A percentile compares a stretch with the other conserved stretches of the same genome.
These are phyloP conservation scores for Fagopyrum tataricum DNA, from an alignment of 148 eudicot genomes.

Conservation along the genomic window DNA sequence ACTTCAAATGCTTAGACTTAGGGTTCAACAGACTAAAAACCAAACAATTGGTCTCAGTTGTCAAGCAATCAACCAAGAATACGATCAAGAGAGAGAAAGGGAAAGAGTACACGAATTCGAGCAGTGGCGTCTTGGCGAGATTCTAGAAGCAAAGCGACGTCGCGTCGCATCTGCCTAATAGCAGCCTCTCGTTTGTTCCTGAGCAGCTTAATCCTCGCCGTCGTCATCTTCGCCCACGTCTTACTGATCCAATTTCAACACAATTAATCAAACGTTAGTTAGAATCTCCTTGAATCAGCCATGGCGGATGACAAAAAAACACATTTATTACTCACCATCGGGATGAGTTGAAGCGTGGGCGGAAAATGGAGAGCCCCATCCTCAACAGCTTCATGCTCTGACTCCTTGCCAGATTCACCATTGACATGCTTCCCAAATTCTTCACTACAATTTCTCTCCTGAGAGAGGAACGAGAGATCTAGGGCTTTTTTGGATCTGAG, in stretches of 20 bases:
- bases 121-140: constrained; percentile 89
- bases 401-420: constrained; percentile 27
- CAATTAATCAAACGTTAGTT: background rate
- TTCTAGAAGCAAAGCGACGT: constrained; percentile 85
- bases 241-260: constrained; percentile 35
- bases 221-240: constrained; percentile 83
- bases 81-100: background rate
- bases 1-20: background rate
- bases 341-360: constrained; percentile 67
- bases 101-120: constrained; percentile 58
- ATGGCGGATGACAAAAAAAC: constrained; percentile 4
- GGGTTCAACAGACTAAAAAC: background rate
- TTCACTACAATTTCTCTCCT: background rate
- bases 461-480: no score
- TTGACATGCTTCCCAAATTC: constrained; percentile 24
- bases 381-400: constrained; percentile 52
- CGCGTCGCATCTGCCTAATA: constrained; percentile 75
- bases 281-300: background rate
- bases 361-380: constrained; percentile 42
- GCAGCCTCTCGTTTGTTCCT: constrained; percentile 79
- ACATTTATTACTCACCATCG: constrained; percentile 42
- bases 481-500: constrained; percentile 1
- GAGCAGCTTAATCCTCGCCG: constrained; percentile 77
- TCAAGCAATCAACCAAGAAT: background rate
- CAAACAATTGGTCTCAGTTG: background rate